Evolutionary conservation across 2,329 filamentous ascomycete species (phyloP).

Genomic region (Plenodomus lindquistii): DNA sequence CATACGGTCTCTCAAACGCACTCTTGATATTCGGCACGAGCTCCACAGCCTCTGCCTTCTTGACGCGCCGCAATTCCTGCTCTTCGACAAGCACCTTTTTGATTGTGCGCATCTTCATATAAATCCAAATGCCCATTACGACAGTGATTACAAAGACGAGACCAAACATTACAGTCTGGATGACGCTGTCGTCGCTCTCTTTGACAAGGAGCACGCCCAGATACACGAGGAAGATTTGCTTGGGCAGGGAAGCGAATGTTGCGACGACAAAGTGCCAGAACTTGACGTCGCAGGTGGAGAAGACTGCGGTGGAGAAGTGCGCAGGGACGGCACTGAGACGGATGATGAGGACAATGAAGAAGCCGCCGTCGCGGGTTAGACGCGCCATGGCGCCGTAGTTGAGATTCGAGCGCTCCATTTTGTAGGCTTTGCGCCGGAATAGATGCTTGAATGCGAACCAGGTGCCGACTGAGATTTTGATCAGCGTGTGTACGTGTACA

Average conservation of each 20-base stretch:
- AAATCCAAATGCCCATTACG: conserved; percentile 38
- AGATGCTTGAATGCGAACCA: conserved; percentile 43
- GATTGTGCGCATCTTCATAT: conserved; percentile 38
- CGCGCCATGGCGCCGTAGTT: conserved; percentile 43
- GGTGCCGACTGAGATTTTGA: conserved; percentile 29
- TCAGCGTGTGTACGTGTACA: too few species aligned
- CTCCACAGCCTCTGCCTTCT: conserved; percentile 20
- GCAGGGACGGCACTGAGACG: conserved; percentile 40
- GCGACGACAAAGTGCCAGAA: conserved; percentile 43
- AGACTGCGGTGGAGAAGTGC: conserved; percentile 42
- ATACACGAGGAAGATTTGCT: conserved; percentile 44
- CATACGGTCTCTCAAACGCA: conserved; percentile 22
- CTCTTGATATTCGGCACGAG: conserved; percentile 21
- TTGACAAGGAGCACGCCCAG: conserved; percentile 39
- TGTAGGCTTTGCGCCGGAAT: conserved; percentile 34
- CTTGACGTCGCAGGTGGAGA: conserved; percentile 43
- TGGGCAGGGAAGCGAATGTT: conserved; percentile 39
- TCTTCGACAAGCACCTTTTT: conserved; percentile 40
- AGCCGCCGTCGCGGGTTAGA: conserved; percentile 39
- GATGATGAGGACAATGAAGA: conserved; percentile 41
- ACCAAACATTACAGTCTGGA: conserved; percentile 39
- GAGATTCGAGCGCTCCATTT: conserved; percentile 41
- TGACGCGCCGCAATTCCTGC: conserved; percentile 29
- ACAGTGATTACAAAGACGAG: conserved; percentile 35
- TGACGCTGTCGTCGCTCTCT: conserved; percentile 24